These are phyloP conservation scores for Akanthomyces muscarius DNA, from an alignment of 2,329 filamentous ascomycete species.

Conservation along the genomic window DNA sequence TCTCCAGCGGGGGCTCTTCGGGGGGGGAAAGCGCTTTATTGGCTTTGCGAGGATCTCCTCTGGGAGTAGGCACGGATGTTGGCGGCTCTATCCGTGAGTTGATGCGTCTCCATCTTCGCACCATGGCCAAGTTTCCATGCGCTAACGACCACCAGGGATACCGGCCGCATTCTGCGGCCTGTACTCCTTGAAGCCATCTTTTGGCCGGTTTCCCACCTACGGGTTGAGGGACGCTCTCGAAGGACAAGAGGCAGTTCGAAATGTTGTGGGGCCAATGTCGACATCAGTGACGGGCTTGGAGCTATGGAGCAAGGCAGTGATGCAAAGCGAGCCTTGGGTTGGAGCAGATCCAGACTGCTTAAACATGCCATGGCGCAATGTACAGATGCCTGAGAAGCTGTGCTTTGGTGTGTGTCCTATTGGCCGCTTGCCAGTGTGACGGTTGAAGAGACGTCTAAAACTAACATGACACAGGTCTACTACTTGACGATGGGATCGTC, in stretches of 20 bases:
- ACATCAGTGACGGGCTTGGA: neutral
- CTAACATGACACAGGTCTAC: neutral
- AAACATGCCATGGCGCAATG: neutral
- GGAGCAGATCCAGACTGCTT: neutral
- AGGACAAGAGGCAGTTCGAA: neutral
- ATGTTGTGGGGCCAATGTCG: neutral
- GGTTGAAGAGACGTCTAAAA: no score
- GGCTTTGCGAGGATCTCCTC: neutral
- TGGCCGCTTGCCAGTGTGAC: neutral
- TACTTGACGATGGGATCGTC: neutral
- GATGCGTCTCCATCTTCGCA: neutral
- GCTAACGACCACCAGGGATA: neutral
- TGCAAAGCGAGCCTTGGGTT: neutral
- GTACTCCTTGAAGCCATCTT: neutral
- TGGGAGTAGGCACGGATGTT: slow-evolving; percentile 2
- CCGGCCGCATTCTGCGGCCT: neutral
- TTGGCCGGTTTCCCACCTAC: neutral
- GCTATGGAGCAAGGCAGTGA: neutral
- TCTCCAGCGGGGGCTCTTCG: neutral
- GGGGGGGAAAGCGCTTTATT: neutral
- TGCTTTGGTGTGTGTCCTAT: neutral
- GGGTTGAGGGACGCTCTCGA: neutral
- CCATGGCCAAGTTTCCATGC: no score
- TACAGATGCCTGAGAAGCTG: neutral
- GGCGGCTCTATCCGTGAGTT: slow-evolving; percentile 1